Conservation (phyloP, 345 rosid species). For the Ceriops decandra region DNA sequence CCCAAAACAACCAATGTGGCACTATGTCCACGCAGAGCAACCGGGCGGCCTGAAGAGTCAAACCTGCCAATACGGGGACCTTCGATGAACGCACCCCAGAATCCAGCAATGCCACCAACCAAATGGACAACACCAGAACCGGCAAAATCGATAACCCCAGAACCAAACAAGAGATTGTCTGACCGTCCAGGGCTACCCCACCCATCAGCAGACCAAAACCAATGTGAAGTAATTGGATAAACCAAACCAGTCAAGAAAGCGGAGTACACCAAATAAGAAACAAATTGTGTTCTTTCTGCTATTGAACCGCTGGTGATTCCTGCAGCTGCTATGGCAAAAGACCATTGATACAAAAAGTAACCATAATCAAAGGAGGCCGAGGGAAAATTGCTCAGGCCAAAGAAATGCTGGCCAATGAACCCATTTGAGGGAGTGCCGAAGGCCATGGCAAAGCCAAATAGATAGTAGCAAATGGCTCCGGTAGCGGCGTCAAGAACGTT, state of each 20-base stretch:
- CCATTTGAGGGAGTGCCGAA: slow-evolving; percentile 42
- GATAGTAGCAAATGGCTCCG: slow-evolving; percentile 36
- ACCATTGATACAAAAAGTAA: slow-evolving; percentile 39
- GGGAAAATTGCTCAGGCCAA: slow-evolving; percentile 30
- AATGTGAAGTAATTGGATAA: slow-evolving; percentile 39
- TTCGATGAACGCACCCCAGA: slow-evolving; percentile 46
- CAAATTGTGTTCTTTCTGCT: slow-evolving; percentile 20
- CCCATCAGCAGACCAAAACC: slow-evolving; percentile 46
- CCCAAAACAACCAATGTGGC: slow-evolving; percentile 42
- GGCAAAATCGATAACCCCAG: slow-evolving; percentile 44
- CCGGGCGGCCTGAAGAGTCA: slow-evolving; percentile 19
- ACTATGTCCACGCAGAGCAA: slow-evolving; percentile 35
- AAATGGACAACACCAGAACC: slow-evolving; percentile 42
- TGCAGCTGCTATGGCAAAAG: slow-evolving; percentile 46
- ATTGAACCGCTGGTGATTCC: slow-evolving; percentile 46
- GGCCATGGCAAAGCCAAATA: slow-evolving; percentile 39
- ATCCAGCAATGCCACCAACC: slow-evolving; percentile 43
- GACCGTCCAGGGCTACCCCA: slow-evolving; percentile 41
- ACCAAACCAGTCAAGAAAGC: slow-evolving; percentile 46
- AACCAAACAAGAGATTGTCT: slow-evolving; percentile 31
- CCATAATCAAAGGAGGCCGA: slow-evolving; percentile 26
- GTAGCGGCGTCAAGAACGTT: slow-evolving; percentile 45
- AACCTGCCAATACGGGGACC: slow-evolving; percentile 42
- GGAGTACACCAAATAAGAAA: slow-evolving; percentile 23
- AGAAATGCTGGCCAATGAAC: slow-evolving; percentile 37